phyloP scores from a whole-genome alignment of 768 basidiomycete genomes.

The Trametes meyenii region DNA sequence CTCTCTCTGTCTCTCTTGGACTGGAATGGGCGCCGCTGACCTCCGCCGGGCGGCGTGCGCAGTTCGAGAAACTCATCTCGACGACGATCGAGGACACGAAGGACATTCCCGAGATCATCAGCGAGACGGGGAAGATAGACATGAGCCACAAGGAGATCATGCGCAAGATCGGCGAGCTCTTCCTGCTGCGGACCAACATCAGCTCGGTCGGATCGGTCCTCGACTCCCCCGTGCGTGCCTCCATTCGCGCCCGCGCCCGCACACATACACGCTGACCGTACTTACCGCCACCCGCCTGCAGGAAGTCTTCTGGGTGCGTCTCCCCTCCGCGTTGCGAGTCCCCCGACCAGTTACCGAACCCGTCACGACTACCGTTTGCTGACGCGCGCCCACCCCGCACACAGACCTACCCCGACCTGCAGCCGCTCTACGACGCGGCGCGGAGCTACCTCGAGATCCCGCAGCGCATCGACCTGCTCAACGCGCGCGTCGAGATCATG shows the following conservation, averaged over 20 bases:
- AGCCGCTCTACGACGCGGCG: slow-evolving; percentile 92
- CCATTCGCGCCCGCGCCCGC: slow-evolving; percentile 2
- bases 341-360: not conserved
- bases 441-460: slow-evolving; percentile 94
- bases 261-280: not conserved
- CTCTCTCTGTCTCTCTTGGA: no score
- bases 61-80: slow-evolving; percentile 93
- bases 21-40: not conserved
- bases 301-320: slow-evolving; percentile 92
- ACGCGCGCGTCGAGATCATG: slow-evolving; percentile 92
- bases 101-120: slow-evolving; percentile 91
- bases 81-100: slow-evolving; percentile 95
- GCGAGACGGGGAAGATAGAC: slow-evolving; percentile 93
- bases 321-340: not conserved
- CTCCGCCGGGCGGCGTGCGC: not conserved
- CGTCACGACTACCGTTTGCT: slow-evolving; percentile 13
- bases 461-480: slow-evolving; percentile 89
- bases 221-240: slow-evolving; percentile 79
- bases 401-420: slow-evolving; percentile 91
- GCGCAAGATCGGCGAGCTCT: slow-evolving; percentile 95
- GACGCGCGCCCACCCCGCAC: not conserved
- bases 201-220: slow-evolving; percentile 96
- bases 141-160: slow-evolving; percentile 95
- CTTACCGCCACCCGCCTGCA: slow-evolving; percentile 33
- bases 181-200: slow-evolving; percentile 91